Percentiles rank a stretch among this genome's conserved stretches.
Conservation (phyloP, 345 rosid species). For the Kernera saxatilis region DNA sequence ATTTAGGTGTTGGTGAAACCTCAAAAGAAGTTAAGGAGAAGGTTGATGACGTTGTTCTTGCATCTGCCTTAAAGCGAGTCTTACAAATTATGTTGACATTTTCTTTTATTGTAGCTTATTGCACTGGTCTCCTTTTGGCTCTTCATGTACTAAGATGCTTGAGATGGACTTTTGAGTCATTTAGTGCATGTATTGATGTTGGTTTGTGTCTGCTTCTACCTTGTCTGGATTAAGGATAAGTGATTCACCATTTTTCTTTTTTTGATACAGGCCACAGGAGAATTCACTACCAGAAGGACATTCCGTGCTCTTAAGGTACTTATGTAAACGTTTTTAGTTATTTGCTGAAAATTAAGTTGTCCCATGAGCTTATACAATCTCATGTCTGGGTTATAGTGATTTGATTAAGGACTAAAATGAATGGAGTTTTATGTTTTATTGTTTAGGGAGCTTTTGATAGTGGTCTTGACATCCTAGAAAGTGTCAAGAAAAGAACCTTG, state of each 20-base stretch:
- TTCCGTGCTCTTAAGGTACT: conserved; percentile 27
- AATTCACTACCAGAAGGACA: conserved; percentile 45
- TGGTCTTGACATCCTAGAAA: conserved; percentile 87
- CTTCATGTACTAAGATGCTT: conserved; percentile 25
- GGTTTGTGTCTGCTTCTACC: background rate
- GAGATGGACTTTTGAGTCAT: conserved; percentile 13
- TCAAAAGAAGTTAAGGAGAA: conserved; percentile 23
- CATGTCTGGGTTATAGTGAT: background rate
- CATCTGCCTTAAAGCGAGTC: conserved; percentile 23
- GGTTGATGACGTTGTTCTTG: conserved; percentile 20
- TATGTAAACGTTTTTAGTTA: background rate
- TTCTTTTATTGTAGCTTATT: background rate
- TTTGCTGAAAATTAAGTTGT: background rate
- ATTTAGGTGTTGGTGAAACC: conserved; percentile 23
- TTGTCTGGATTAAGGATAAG: background rate
- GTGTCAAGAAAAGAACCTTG: conserved; percentile 59
- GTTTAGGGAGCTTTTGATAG: conserved; percentile 79
- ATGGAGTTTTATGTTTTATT: background rate
- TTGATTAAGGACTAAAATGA: background rate
- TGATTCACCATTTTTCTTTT: background rate
- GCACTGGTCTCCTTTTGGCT: conserved; percentile 24
- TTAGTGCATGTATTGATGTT: background rate
- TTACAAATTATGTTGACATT: conserved; percentile 17
- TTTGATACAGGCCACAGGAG: conserved; percentile 60
- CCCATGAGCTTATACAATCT: background rate